Evolutionary conservation across 257 asterid genomes (phyloP).

Genomic region (Ligustrum vulgare): DNA sequence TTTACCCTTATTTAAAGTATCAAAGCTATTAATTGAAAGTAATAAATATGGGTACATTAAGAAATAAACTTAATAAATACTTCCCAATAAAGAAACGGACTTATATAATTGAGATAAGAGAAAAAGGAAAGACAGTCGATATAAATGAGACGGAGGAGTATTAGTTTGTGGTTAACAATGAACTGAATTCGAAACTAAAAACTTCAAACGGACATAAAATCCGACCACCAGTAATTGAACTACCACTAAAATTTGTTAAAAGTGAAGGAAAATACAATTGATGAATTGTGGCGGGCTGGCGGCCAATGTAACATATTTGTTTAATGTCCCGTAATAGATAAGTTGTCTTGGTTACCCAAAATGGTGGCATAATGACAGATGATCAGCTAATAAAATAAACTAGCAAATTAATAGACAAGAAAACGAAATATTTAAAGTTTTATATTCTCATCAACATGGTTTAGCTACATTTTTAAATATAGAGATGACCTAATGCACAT

Average conservation of each 20-base stretch:
- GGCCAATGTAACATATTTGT: neutral
- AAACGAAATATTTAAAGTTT: too few species aligned
- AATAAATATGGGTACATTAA: too few species aligned
- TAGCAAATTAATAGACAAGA: too few species aligned
- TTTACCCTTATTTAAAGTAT: too few species aligned
- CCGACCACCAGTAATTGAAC: neutral
- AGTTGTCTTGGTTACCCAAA: constrained; percentile 17
- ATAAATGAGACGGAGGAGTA: too few species aligned
- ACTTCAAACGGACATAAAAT: neutral
- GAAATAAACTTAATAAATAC: too few species aligned
- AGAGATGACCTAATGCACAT: constrained; percentile 26
- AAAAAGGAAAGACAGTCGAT: too few species aligned
- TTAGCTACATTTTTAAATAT: neutral
- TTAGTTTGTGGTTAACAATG: too few species aligned
- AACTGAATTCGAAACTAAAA: neutral
- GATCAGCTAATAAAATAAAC: constrained; percentile 15
- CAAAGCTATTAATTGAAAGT: too few species aligned
- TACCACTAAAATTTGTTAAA: neutral
- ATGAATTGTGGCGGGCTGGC: neutral
- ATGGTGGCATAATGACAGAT: constrained; percentile 16
- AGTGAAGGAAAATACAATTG: neutral
- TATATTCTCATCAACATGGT: too few species aligned
- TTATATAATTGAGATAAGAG: too few species aligned
- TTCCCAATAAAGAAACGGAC: too few species aligned
- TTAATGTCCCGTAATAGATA: neutral